phyloP scores from a whole-genome alignment of 2,329 filamentous ascomycete species.

The Fusarium chlamydosporum region DNA sequence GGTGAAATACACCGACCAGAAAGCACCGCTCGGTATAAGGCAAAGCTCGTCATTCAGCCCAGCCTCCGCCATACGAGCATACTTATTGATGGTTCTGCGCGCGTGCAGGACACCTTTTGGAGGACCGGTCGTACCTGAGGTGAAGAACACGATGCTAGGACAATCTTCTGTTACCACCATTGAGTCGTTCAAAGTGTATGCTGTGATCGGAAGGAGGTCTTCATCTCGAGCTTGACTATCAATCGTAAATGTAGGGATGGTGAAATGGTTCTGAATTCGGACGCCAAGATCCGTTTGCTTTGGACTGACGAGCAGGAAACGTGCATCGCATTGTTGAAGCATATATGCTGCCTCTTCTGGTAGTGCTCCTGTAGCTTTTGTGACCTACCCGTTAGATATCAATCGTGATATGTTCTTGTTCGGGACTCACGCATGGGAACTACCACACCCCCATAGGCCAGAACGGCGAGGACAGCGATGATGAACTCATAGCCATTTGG shows the following conservation, averaged over 20 bases:
- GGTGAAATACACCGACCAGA: slow-evolving; percentile 25
- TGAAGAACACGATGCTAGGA: slow-evolving; percentile 12
- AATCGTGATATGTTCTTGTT: neutral
- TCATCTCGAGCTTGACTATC: neutral
- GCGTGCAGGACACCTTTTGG: slow-evolving; percentile 21
- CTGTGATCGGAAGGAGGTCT: neutral
- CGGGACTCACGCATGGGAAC: slow-evolving; percentile 9
- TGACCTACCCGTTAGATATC: too few relatives aligned
- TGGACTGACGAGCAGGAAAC: neutral
- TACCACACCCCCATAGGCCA: slow-evolving; percentile 1
- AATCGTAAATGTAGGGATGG: neutral
- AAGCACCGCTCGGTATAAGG: slow-evolving; percentile 25
- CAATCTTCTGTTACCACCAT: neutral
- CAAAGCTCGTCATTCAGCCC: slow-evolving; percentile 21
- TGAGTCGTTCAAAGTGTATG: neutral
- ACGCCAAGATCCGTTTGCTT: neutral
- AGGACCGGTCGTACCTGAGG: slow-evolving; percentile 17
- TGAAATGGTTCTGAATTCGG: neutral
- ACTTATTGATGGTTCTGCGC: slow-evolving; percentile 21
- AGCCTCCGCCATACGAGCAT: slow-evolving; percentile 20
- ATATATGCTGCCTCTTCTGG: slow-evolving; percentile 8
- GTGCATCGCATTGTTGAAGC: slow-evolving; percentile 6
- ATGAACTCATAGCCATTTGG: slow-evolving; percentile 14
- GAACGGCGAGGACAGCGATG: neutral
- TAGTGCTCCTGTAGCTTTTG: slow-evolving; percentile 2